A percentile compares a stretch with the other conserved stretches of the same genome.
Evolutionary conservation across 1,284 basidiomycete species (phyloP).

Genomic region (Porogramme epimiltina): DNA sequence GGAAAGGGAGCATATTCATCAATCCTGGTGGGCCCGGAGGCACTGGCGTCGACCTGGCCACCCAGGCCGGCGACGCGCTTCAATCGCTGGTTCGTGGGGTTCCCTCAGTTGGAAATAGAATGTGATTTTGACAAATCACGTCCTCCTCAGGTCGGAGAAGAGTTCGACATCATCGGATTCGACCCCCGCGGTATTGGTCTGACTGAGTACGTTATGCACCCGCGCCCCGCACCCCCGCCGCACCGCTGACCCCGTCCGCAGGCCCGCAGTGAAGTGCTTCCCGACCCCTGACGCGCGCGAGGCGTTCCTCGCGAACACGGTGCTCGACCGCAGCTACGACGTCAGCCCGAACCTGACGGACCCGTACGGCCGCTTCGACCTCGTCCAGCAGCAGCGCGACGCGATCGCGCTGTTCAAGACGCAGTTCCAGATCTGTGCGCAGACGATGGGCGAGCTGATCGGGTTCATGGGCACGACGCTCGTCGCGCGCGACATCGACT

Average conservation of each 20-base stretch:
- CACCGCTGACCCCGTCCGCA: slow-evolving; percentile 7
- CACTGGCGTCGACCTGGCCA: slow-evolving; percentile 19
- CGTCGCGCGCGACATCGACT: slow-evolving; percentile 45
- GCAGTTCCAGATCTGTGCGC: slow-evolving; percentile 38
- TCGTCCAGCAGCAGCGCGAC: slow-evolving; percentile 37
- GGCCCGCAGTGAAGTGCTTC: slow-evolving; percentile 41
- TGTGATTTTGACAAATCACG: no score
- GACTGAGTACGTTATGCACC: slow-evolving; percentile 29
- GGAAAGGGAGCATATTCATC: slow-evolving; percentile 26
- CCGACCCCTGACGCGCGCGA: slow-evolving; percentile 23
- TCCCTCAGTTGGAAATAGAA: no score
- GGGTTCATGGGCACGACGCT: slow-evolving; percentile 46
- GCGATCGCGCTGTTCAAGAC: slow-evolving; percentile 37
- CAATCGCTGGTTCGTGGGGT: slow-evolving; percentile 19
- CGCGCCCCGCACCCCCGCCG: not conserved
- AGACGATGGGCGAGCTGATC: slow-evolving; percentile 42
- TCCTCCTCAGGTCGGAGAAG: slow-evolving; percentile 30
- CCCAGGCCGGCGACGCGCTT: slow-evolving; percentile 6
- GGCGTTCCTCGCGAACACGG: slow-evolving; percentile 40
- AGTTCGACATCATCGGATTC: slow-evolving; percentile 45
- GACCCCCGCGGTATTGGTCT: slow-evolving; percentile 45
- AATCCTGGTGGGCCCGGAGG: slow-evolving; percentile 30
- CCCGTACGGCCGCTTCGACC: slow-evolving; percentile 27
- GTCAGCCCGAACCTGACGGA: slow-evolving; percentile 33
- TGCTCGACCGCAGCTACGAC: slow-evolving; percentile 38